Percentiles rank a stretch among this genome's conserved stretches.
These are phyloP conservation scores for Wickerhamia fluorescens DNA, from an alignment of 805 yeast genomes.

Conservation along the genomic window DNA sequence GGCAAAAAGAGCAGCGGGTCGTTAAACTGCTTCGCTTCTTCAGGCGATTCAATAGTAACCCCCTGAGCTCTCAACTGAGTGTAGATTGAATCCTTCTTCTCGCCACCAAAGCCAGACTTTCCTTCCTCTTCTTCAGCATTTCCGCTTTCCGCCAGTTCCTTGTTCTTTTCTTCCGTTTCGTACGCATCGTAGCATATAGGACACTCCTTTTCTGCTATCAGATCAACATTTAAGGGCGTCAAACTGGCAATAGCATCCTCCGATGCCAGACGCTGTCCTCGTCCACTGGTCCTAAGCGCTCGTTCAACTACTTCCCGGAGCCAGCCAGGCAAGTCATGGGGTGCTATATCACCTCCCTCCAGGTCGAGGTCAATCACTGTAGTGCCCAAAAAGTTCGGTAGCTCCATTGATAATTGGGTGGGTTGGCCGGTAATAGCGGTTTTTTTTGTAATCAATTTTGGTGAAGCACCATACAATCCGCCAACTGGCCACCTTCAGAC, in stretches of 20 bases:
- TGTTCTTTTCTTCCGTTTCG: slow-evolving; percentile 8
- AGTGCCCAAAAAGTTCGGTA: slow-evolving; percentile 4
- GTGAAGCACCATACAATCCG: too few relatives aligned
- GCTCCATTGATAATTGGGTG: too few relatives aligned
- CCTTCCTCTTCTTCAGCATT: too few relatives aligned
- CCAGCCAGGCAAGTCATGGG: slow-evolving; percentile 23
- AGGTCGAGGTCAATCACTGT: slow-evolving; percentile 12
- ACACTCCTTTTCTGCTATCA: slow-evolving; percentile 19
- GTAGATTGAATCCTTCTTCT: too few relatives aligned
- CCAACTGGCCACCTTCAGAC: too few relatives aligned
- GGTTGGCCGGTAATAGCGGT: too few relatives aligned
- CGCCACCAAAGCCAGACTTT: too few relatives aligned
- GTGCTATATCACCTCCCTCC: slow-evolving; percentile 4
- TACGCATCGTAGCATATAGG: slow-evolving; percentile 37
- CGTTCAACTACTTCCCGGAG: slow-evolving; percentile 27
- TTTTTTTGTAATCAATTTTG: too few relatives aligned
- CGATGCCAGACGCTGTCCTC: slow-evolving; percentile 22
- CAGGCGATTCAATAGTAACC: too few relatives aligned
- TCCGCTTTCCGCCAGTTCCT: not conserved
- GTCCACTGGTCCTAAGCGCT: slow-evolving; percentile 25
- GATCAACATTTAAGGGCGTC: slow-evolving; percentile 13
- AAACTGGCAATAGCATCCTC: slow-evolving; percentile 33
- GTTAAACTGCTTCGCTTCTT: slow-evolving; percentile 11
- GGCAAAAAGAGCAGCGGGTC: slow-evolving; percentile 31
- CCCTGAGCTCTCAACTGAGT: too few relatives aligned